Percentiles rank a stretch among this genome's conserved stretches.
phyloP scores from a whole-genome alignment of 768 basidiomycete species.

The Leccinellum luteum region DNA sequence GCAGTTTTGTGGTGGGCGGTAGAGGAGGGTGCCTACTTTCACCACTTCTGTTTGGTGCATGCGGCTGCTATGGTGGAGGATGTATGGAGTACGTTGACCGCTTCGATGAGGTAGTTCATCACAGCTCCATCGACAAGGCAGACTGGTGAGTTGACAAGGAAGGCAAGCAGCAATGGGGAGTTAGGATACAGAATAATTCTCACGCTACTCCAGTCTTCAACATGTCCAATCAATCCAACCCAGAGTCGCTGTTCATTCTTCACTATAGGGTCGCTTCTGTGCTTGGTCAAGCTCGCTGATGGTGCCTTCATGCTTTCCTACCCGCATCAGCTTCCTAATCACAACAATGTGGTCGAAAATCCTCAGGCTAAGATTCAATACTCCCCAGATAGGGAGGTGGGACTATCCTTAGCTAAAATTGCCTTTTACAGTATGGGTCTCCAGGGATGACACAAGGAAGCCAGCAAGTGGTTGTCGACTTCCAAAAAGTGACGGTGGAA shows the following conservation, averaged over 20 bases:
- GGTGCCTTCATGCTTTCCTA: too few relatives aligned
- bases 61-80: slow-evolving; percentile 73
- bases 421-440: slow-evolving; percentile 12
- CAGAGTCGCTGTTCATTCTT: too few relatives aligned
- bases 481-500: slow-evolving; percentile 11
- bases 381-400: slow-evolving; percentile 4
- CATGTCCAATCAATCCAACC: too few relatives aligned
- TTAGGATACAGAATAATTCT: too few relatives aligned
- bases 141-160: slow-evolving; percentile 61
- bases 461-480: slow-evolving; percentile 16
- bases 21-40: slow-evolving; percentile 65
- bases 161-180: slow-evolving; percentile 31
- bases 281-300: too few relatives aligned
- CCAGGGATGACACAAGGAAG: background rate
- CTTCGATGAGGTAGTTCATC: slow-evolving; percentile 87
- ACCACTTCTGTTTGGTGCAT: slow-evolving; percentile 67
- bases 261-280: too few relatives aligned
- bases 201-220: too few relatives aligned
- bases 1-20: slow-evolving; percentile 38
- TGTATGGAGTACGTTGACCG: slow-evolving; percentile 68
- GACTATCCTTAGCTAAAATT: slow-evolving; percentile 6
- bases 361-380: slow-evolving; percentile 18
- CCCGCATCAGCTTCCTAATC: too few relatives aligned
- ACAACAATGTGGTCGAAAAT: background rate
- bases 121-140: slow-evolving; percentile 62